A percentile compares a stretch with the other conserved stretches of the same genome.
These are phyloP conservation scores for Blastocystis sp. DNA, from an alignment of 352 stramenopile species.

Conservation along the genomic window DNA sequence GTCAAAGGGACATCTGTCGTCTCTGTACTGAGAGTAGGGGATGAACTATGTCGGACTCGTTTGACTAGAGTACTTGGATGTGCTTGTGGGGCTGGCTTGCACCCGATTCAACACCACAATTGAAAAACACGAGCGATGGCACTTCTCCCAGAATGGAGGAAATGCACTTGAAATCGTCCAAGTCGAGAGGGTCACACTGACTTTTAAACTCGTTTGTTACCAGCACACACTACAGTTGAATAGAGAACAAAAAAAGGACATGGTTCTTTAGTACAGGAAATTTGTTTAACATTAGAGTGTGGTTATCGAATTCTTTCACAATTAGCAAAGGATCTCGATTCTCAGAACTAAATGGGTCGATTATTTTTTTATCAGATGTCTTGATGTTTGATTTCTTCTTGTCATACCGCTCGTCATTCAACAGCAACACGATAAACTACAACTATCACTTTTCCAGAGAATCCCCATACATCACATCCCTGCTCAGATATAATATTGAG, in stretches of 20 bases:
- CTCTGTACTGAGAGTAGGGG: background rate
- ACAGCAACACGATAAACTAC: constrained; percentile 42
- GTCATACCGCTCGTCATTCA: constrained; percentile 27
- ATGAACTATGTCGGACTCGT: background rate
- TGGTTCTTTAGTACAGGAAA: constrained; percentile 57
- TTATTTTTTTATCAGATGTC: background rate
- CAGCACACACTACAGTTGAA: constrained; percentile 1
- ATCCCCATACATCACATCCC: constrained; percentile 21
- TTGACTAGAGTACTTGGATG: constrained; percentile 13
- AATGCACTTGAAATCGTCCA: background rate
- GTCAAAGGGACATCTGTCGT: background rate
- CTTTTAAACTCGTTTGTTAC: constrained; percentile 36
- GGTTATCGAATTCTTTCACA: background rate
- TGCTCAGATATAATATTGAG: background rate
- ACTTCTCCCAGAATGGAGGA: background rate
- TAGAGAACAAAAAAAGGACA: background rate
- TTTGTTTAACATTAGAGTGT: constrained; percentile 51
- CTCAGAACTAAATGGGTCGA: constrained; percentile 36
- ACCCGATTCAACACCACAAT: constrained; percentile 61
- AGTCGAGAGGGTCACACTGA: constrained; percentile 20
- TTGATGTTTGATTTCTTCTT: constrained; percentile 59
- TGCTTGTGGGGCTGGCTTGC: constrained; percentile 59
- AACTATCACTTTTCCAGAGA: background rate
- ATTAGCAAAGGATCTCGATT: background rate
- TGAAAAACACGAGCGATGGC: constrained; percentile 52